phyloP scores from a whole-genome alignment of 345 rosid genomes.

The Boechera stricta region DNA sequence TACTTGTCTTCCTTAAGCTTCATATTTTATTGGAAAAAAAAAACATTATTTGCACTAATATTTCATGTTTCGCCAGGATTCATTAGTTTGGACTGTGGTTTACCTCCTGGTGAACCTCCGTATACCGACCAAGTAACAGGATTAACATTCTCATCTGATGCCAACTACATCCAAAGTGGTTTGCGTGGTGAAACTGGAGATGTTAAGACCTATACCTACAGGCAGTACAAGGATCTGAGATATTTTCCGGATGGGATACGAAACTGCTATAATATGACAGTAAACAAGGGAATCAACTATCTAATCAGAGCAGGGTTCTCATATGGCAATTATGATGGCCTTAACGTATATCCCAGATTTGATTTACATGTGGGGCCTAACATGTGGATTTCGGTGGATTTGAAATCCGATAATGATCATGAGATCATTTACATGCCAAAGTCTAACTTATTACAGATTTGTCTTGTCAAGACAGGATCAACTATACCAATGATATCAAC shows the following conservation, averaged over 20 bases:
- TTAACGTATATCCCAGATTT: conserved; percentile 35
- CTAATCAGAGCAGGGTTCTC: conserved; percentile 45
- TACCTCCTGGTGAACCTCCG: conserved; percentile 4
- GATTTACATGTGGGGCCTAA: conserved; percentile 53
- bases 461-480: conserved; percentile 52
- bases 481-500: conserved; percentile 56
- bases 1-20: not conserved
- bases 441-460: conserved; percentile 45
- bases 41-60: not conserved
- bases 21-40: not conserved
- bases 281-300: conserved; percentile 41
- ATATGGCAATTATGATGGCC: conserved; percentile 56
- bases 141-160: conserved; percentile 43
- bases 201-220: not conserved
- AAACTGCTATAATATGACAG: conserved; percentile 49
- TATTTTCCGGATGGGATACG: conserved; percentile 47
- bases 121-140: conserved; percentile 39
- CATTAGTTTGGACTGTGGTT: conserved; percentile 59
- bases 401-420: not conserved
- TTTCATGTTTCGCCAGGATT: conserved; percentile 40
- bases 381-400: conserved; percentile 35
- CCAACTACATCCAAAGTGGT: conserved; percentile 43
- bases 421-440: conserved; percentile 50
- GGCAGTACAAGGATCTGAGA: conserved; percentile 22
- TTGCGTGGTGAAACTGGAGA: not conserved